Percentiles rank a stretch among this genome's conserved stretches.
Conservation (phyloP, 1,284 basidiomycete species). For the Microbotryum violaceum region DNA sequence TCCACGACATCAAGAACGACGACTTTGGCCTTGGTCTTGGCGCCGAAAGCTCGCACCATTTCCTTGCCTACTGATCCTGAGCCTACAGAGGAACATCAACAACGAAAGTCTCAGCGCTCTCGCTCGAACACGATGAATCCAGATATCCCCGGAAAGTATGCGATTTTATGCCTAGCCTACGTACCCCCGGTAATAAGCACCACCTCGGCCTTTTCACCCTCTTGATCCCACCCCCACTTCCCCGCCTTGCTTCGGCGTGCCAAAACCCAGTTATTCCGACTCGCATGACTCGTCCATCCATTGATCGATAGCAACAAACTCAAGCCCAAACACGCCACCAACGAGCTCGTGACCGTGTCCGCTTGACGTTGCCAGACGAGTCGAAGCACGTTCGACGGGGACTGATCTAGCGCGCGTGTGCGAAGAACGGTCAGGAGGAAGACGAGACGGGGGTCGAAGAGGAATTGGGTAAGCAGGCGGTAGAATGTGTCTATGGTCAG, state of each 20-base stretch:
- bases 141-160: too few species aligned
- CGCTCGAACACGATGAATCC: too few species aligned
- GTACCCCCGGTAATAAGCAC: conserved; percentile 81
- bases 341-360: too few species aligned
- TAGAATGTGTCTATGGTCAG: too few species aligned
- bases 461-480: too few species aligned
- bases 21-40: conserved; percentile 61
- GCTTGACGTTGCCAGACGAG: too few species aligned
- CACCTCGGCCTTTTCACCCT: conserved; percentile 46
- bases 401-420: too few species aligned
- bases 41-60: conserved; percentile 71
- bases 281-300: neutral
- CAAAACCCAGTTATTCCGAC: conserved; percentile 13
- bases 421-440: too few species aligned
- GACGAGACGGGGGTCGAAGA: too few species aligned
- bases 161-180: conserved; percentile 23
- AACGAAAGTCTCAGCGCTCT: too few species aligned
- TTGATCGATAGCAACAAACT: neutral
- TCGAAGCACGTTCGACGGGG: too few species aligned
- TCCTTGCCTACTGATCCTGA: conserved; percentile 80
- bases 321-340: too few species aligned
- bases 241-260: conserved; percentile 2
- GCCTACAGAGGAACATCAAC: conserved; percentile 47
- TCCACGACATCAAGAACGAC: conserved; percentile 65
- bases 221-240: conserved; percentile 1